Conservation (phyloP, 768 basidiomycete species). For the Xanthoconium purpureum region DNA sequence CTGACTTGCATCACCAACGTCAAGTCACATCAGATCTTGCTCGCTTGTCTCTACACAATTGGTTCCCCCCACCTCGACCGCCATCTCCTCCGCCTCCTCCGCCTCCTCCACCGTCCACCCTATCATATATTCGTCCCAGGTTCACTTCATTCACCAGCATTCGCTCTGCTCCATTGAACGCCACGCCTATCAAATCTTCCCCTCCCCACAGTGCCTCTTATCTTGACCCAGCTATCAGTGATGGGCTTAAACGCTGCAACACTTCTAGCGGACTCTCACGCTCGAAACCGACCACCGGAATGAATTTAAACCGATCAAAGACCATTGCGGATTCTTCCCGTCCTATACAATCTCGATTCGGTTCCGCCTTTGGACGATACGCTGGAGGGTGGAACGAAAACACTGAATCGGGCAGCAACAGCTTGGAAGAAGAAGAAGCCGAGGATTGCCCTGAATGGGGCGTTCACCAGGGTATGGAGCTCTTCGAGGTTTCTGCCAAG, state of each 20-base stretch:
- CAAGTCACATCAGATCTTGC: conserved; percentile 81
- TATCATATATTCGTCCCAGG: conserved; percentile 36
- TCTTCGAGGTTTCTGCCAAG: conserved; percentile 91
- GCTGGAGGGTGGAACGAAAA: conserved; percentile 54
- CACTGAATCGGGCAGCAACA: conserved; percentile 62
- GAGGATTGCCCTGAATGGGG: conserved; percentile 66
- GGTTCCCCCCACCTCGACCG: conserved; percentile 81
- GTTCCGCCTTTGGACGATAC: conserved; percentile 51
- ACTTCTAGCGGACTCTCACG: conserved; percentile 47
- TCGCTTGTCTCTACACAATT: conserved; percentile 77
- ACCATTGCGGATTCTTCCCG: conserved; percentile 41
- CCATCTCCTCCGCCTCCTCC: conserved; percentile 65
- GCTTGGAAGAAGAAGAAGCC: conserved; percentile 61
- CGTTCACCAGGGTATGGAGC: conserved; percentile 76
- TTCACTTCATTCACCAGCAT: conserved; percentile 44
- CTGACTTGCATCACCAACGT: conserved; percentile 68
- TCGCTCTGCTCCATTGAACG: conserved; percentile 58
- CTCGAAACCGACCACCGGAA: conserved; percentile 45
- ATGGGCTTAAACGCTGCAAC: conserved; percentile 52
- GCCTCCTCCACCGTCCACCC: conserved; percentile 41
- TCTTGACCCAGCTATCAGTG: conserved; percentile 56
- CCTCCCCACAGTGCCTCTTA: conserved; percentile 61
- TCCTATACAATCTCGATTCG: conserved; percentile 49
- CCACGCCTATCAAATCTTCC: conserved; percentile 42
- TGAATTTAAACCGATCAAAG: conserved; percentile 32